Conservation (phyloP, 192 early-diverging fungal species). For the Powellomyces hirtus region DNA sequence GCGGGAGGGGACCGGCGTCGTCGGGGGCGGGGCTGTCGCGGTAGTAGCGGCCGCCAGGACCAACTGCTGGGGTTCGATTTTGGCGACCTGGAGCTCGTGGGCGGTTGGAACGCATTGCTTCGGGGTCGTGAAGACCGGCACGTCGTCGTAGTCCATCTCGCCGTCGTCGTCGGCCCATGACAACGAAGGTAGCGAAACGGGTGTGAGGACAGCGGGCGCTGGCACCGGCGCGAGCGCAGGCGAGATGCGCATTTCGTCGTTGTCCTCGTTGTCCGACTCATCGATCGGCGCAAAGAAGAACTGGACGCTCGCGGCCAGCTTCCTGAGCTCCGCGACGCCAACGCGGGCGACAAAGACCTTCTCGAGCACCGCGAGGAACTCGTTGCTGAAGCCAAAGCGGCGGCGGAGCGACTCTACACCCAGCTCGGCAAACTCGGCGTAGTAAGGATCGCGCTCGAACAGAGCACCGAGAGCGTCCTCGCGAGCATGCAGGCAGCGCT, state of each 20-base stretch:
- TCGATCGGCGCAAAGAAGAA: neutral
- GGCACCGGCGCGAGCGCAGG: too few relatives aligned
- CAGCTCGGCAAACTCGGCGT: conserved; percentile 4
- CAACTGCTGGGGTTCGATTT: too few relatives aligned
- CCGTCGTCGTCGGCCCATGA: conserved; percentile 12
- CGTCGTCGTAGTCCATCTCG: conserved; percentile 15
- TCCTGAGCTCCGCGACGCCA: neutral
- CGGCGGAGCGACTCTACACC: neutral
- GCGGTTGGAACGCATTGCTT: too few relatives aligned
- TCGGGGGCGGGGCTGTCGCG: neutral
- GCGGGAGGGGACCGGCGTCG: conserved; percentile 4
- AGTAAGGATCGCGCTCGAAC: conserved; percentile 6
- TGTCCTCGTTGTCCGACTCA: neutral
- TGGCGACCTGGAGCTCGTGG: too few relatives aligned
- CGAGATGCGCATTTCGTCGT: neutral
- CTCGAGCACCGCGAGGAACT: neutral
- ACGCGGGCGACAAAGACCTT: neutral
- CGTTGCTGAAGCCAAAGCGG: conserved; percentile 12
- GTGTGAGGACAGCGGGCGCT: too few relatives aligned
- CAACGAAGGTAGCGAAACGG: too few relatives aligned
- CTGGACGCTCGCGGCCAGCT: neutral
- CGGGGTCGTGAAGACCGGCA: too few relatives aligned
- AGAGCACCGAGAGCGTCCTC: conserved; percentile 9
- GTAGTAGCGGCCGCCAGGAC: too few relatives aligned
- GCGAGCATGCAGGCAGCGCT: conserved; percentile 18